Base-by-base conservation (phyloP, 352 stramenopile genomes). In the Phytopythium litorale region DNA sequence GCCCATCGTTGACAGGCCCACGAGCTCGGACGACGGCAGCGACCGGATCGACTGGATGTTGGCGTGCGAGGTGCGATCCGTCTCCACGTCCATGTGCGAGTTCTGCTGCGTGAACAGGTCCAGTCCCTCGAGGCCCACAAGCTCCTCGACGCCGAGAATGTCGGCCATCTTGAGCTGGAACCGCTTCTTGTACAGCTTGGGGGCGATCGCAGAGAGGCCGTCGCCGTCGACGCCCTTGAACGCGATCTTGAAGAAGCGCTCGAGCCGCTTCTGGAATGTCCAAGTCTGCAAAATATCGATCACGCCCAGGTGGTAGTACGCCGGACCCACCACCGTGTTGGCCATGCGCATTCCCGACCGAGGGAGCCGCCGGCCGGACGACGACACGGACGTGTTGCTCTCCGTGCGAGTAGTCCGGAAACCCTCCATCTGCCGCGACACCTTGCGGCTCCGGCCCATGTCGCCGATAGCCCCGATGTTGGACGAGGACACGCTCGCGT, bases 231-330 rank as follows among this genome's bases (percentile, higher is more conserved):
- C 82, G 16, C 86, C 77, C 46, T 78, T 89, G 60, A 97, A 89
- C 49, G 75, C 74, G 56, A 95, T 94, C 72, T 97, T 97, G 60
- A 92, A 74, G 49, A 96, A 87, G 7, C 88, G 81, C 69, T 97
- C 90, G 68, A 93, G 77, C 18, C 83, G 79, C 53, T 97, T 97
- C 49, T 91, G 58, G 19, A 91, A 70, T 37, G 88, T 97, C 87
- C 86, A 97, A 4, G 83, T 92, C 66, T 97, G 90, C 62, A 97
- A 53, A 64, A 97, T 97, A 58, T 97, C 90, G 62, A 97, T 97
- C 49, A 97, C 67, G 40, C 90, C 90, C 45, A 97, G 67, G 66
- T 97, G 87, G 64, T 97, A 97, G 68, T 95, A 92, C 48, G 85
- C 87, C 11, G 89, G 89, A 1, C 87, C 88, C 3, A 95, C 86